These are phyloP conservation scores for Rhodotorula babjevae DNA, from an alignment of 768 basidiomycete species.

Conservation along the genomic window DNA sequence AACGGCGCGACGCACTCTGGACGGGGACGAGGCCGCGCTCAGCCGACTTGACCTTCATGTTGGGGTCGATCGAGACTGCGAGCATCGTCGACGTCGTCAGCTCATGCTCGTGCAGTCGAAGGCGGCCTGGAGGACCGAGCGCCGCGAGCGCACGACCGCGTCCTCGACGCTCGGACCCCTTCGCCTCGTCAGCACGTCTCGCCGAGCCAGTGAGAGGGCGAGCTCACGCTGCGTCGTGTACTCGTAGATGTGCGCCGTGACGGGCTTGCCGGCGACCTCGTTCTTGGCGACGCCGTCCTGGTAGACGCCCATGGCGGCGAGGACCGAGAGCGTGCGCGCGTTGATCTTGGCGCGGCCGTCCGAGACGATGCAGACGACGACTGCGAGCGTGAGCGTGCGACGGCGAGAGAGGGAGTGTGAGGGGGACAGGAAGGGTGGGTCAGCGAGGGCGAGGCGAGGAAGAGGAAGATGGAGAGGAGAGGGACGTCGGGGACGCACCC, in stretches of 20 bases:
- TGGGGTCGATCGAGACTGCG: slow-evolving; percentile 67
- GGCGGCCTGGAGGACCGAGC: too few species aligned
- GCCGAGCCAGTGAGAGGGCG: too few species aligned
- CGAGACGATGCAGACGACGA: slow-evolving; percentile 49
- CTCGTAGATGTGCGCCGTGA: slow-evolving; percentile 81
- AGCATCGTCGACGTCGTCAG: too few species aligned
- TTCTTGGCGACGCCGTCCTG: slow-evolving; percentile 43
- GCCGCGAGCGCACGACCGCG: too few species aligned
- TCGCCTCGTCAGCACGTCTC: too few species aligned
- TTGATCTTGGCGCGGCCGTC: slow-evolving; percentile 50
- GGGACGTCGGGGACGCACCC: slow-evolving; percentile 38
- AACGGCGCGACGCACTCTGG: slow-evolving; percentile 58
- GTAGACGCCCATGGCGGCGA: slow-evolving; percentile 59
- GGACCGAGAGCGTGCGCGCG: slow-evolving; percentile 43
- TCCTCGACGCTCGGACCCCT: too few species aligned
- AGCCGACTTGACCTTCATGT: slow-evolving; percentile 74
- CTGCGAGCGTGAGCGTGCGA: neutral
- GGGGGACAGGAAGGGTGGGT: too few species aligned
- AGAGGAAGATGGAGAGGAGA: too few species aligned
- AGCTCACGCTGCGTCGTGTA: slow-evolving; percentile 62
- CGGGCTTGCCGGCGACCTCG: slow-evolving; percentile 65
- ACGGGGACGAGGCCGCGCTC: slow-evolving; percentile 87
- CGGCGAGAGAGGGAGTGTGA: neutral
- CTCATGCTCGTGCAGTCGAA: too few species aligned
- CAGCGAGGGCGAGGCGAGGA: too few species aligned